Conservation (phyloP, 1,284 basidiomycete species). For the Mycena citricolor region DNA sequence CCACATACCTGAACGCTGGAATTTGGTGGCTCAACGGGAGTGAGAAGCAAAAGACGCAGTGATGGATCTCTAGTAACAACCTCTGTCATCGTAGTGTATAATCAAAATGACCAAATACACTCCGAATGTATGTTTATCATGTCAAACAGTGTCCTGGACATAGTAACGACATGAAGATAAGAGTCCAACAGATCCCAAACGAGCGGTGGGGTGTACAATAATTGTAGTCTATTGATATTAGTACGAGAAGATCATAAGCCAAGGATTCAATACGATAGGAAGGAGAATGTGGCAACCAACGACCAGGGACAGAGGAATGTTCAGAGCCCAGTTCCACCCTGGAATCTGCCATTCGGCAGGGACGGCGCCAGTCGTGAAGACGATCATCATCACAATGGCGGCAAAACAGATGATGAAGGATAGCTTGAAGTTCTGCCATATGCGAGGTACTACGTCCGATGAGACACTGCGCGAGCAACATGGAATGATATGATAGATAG, state of each 20-base stretch:
- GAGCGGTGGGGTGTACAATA: too few species aligned
- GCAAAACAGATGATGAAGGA: constrained; percentile 59
- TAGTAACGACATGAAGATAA: too few species aligned
- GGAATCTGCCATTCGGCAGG: constrained; percentile 67
- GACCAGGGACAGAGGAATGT: constrained; percentile 63
- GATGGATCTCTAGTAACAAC: too few species aligned
- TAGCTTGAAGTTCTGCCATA: constrained; percentile 72
- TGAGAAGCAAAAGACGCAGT: not conserved
- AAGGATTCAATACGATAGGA: constrained; percentile 74
- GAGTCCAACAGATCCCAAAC: too few species aligned
- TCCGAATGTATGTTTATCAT: too few species aligned
- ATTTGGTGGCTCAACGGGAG: constrained; percentile 53
- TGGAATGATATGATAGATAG: not conserved
- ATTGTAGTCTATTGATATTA: constrained; percentile 33
- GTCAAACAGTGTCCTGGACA: too few species aligned
- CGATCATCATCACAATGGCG: constrained; percentile 53
- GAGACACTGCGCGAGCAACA: too few species aligned
- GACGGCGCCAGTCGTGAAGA: constrained; percentile 52
- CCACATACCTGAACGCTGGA: constrained; percentile 71
- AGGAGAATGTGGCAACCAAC: constrained; percentile 66
- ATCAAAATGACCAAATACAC: too few species aligned
- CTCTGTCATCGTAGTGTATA: too few species aligned
- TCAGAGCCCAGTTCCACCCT: constrained; percentile 62
- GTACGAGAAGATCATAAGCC: constrained; percentile 77
- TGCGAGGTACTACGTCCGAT: constrained; percentile 70